Evolutionary conservation across 768 basidiomycete genomes (phyloP), one percentile per base, ranked within the genome.

Genomic region (Pleurotus pulmonarius): DNA sequence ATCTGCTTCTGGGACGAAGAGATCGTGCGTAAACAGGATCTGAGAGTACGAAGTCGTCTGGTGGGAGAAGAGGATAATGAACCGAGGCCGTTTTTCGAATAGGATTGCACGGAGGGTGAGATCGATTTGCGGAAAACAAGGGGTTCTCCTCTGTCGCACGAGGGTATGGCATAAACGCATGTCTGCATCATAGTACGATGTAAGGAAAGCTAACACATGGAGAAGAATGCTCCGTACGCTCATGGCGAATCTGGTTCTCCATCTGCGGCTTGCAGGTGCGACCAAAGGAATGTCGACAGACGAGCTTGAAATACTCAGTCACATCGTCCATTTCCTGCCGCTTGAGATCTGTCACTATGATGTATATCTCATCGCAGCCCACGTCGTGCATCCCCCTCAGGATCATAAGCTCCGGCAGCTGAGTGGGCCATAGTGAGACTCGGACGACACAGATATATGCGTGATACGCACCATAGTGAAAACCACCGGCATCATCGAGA

Each of bases 101-200:
- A 90, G 75, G 62, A 90, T 85, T 11, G 88, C 87, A 39, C 88
- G 86, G 53, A 90, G 76, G 37, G 84, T 83, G 58, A 90, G 80
- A 70, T 90, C 88, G 70, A 90, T 87, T 69, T 90, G 88, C 4
- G 88, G 88, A 68, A 90, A 89, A 68, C 88, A 90, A 0, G 88
- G 88, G 4, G 81, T 85, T n/a, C 88, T 81, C 34, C 81, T 81
- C 63, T 88, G 85, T 44, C 82, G 81, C 57, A 83, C 79, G 52
- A 90, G 75, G 8, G 82, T 80, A 64, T 88, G 86, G 57, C 75
- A 82, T 46, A 90, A 70, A 22, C 84, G 84, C 79, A 88, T 87
- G 67, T 90, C 78, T 80, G 57, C 18, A 34, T 41, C 13, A 56
- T 15, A 40, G 46, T 57, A 43, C 25, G 38, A 26, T 37, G 20